A percentile compares a stretch with the other conserved stretches of the same genome.
Evolutionary conservation across 805 yeast species (phyloP).

Genomic region (Kregervanrija fluxuum): DNA sequence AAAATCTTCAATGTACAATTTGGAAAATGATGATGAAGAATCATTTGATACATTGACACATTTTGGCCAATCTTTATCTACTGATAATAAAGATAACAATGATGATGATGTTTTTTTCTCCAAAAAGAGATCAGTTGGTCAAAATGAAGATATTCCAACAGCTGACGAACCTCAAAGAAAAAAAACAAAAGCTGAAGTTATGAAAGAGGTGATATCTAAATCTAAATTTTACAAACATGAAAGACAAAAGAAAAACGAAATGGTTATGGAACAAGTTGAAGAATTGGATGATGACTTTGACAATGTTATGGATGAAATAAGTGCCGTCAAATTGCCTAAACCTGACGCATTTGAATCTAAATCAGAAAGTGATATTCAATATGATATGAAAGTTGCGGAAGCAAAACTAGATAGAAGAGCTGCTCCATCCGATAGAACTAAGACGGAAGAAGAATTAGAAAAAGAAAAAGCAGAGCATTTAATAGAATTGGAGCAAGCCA

Average conservation of each 20-base stretch:
- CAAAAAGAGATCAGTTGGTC: constrained; percentile 27
- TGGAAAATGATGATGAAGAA: constrained; percentile 66
- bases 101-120: constrained; percentile 26
- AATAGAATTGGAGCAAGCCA: constrained; percentile 58
- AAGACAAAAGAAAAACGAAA: constrained; percentile 59
- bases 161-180: constrained; percentile 43
- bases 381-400: constrained; percentile 61
- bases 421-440: constrained; percentile 75
- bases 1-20: constrained; percentile 58
- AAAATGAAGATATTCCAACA: constrained; percentile 21
- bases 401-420: constrained; percentile 67
- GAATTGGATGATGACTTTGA: constrained; percentile 71
- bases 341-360: constrained; percentile 26
- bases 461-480: constrained; percentile 54
- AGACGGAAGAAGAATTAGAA: constrained; percentile 64
- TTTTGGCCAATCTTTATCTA: constrained; percentile 59
- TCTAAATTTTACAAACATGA: constrained; percentile 72
- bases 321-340: constrained; percentile 20
- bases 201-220: constrained; percentile 80
- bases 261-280: constrained; percentile 50
- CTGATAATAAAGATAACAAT: constrained; percentile 29
- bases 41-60: constrained; percentile 65
- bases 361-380: constrained; percentile 39
- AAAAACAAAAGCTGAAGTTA: constrained; percentile 76
- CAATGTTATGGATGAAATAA: constrained; percentile 45